Conservation (phyloP, 768 basidiomycete species). For the Tulasnella sp. region DNA sequence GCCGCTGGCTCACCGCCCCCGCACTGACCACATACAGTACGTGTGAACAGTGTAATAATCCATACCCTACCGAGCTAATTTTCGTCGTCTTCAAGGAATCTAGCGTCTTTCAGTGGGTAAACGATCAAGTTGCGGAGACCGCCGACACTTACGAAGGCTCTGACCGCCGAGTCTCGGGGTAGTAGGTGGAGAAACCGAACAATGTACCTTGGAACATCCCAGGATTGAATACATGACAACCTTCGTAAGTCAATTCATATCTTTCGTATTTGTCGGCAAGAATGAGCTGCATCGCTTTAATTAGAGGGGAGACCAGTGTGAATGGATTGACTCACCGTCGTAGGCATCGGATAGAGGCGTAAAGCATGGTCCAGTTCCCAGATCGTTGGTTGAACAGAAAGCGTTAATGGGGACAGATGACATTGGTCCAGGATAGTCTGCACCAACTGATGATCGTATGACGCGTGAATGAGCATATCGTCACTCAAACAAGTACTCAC, state of each 20-base stretch:
- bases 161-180: slow-evolving; percentile 70
- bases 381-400: slow-evolving; percentile 72
- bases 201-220: slow-evolving; percentile 78
- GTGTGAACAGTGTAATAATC: too few species aligned
- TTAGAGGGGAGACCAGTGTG: not conserved
- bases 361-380: slow-evolving; percentile 87
- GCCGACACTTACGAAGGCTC: slow-evolving; percentile 73
- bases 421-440: slow-evolving; percentile 92
- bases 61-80: too few species aligned
- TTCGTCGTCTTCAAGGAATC: too few species aligned
- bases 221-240: slow-evolving; percentile 98
- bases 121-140: too few species aligned
- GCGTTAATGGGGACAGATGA: slow-evolving; percentile 79
- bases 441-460: slow-evolving; percentile 52
- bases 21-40: too few species aligned
- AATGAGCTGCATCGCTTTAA: slow-evolving; percentile 44
- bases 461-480: not conserved
- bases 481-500: slow-evolving; percentile 35
- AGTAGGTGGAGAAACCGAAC: slow-evolving; percentile 82
- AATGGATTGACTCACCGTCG: slow-evolving; percentile 47
- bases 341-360: slow-evolving; percentile 87
- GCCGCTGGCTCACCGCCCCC: too few species aligned
- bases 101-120: too few species aligned
- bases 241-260: slow-evolving; percentile 93
- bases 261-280: slow-evolving; percentile 94